phyloP scores from a whole-genome alignment of 768 basidiomycete species.

The Pisolithus marmoratus region DNA sequence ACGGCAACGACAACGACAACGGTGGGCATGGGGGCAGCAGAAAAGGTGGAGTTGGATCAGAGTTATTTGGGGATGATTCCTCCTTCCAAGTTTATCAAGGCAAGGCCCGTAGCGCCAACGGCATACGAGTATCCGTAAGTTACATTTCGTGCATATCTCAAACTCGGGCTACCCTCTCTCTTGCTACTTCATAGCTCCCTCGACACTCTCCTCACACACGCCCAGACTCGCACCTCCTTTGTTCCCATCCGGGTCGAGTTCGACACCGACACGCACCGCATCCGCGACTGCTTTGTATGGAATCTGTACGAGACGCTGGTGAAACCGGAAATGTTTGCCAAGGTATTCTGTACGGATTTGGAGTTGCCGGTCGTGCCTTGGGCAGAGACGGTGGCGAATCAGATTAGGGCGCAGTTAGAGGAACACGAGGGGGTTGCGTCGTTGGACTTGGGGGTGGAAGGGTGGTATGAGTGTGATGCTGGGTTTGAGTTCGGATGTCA shows the following conservation, averaged over 20 bases:
- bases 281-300: constrained; percentile 96
- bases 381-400: constrained; percentile 74
- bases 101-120: constrained; percentile 52
- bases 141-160: background rate
- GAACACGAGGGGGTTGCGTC: constrained; percentile 81
- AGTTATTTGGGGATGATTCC: constrained; percentile 87
- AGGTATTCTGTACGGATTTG: constrained; percentile 82
- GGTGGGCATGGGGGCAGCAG: constrained; percentile 19
- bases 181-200: constrained; percentile 46
- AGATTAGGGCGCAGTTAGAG: constrained; percentile 88
- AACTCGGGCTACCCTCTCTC: background rate
- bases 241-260: constrained; percentile 95
- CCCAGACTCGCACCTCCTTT: constrained; percentile 47
- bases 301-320: constrained; percentile 86
- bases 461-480: background rate
- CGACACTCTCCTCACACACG: constrained; percentile 60
- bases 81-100: constrained; percentile 69
- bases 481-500: no score
- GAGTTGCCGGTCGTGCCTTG: constrained; percentile 65
- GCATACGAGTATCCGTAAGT: constrained; percentile 75
- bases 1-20: constrained; percentile 16
- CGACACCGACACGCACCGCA: constrained; percentile 84
- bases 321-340: constrained; percentile 80
- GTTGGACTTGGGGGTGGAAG: constrained; percentile 58
- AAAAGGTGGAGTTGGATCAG: constrained; percentile 70